Conservation (phyloP, 108 stramenopile species). For the Craspedostauros australis region DNA sequence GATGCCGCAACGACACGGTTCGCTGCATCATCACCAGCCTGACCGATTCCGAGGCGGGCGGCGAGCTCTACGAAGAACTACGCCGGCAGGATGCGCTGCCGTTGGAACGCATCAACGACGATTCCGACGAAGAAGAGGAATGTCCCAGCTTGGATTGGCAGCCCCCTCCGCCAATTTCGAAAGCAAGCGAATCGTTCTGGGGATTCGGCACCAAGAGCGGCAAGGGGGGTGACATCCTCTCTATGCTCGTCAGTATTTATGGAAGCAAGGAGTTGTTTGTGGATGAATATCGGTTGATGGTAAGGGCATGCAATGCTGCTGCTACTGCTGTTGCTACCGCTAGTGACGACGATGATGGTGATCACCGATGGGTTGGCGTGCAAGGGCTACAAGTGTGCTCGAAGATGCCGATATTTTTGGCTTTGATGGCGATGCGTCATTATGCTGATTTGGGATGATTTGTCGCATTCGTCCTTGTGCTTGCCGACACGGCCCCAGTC, state of each 20-base stretch:
- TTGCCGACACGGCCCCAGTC: no score
- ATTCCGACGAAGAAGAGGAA: conserved; percentile 68
- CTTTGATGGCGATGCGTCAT: no score
- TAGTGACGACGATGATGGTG: no score
- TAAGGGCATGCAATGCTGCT: no score
- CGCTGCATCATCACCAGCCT: conserved; percentile 95
- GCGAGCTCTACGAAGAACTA: conserved; percentile 93
- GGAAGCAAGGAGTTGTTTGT: conserved; percentile 98
- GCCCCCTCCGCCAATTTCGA: conserved; percentile 66
- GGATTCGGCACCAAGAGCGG: conserved; percentile 25
- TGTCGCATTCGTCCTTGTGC: no score
- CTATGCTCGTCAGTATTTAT: conserved; percentile 96
- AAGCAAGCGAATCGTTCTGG: conserved; percentile 46
- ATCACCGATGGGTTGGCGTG: no score
- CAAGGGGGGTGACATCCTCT: conserved; percentile 77
- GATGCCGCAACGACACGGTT: conserved; percentile 83
- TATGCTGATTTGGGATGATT: no score
- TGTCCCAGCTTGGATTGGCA: conserved; percentile 65
- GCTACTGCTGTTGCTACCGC: no score
- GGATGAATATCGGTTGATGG: conserved; percentile 93
- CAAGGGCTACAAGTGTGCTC: no score
- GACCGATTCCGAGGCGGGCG: conserved; percentile 83
- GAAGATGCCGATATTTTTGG: no score
- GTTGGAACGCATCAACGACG: conserved; percentile 63
- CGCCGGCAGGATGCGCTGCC: conserved; percentile 79